These are phyloP conservation scores for Penicillium italicum DNA, from an alignment of 2,329 filamentous ascomycete genomes.

Conservation along the genomic window DNA sequence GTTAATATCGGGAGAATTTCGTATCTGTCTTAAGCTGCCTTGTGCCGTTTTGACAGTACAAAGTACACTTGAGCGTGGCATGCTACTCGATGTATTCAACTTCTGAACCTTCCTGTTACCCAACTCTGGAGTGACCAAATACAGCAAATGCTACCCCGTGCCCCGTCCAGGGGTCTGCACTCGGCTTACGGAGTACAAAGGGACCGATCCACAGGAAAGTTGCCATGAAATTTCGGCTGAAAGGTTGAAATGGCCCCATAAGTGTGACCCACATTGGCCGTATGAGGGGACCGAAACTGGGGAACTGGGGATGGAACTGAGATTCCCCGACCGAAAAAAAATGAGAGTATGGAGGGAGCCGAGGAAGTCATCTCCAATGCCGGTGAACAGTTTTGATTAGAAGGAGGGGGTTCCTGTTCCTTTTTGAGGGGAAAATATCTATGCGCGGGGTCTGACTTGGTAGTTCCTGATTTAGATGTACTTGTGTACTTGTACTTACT, in stretches of 20 bases:
- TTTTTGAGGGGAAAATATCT: neutral
- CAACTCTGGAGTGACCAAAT: neutral
- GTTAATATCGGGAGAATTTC: neutral
- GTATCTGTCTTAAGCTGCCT: neutral
- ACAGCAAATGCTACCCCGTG: neutral
- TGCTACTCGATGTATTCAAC: neutral
- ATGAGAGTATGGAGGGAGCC: neutral
- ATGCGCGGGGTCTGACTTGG: neutral
- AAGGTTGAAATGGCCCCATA: neutral
- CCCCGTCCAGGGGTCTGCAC: neutral
- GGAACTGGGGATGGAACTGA: neutral
- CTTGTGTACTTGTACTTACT: neutral
- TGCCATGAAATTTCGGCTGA: neutral
- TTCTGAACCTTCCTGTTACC: neutral
- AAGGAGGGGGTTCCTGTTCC: neutral
- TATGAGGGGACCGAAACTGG: neutral
- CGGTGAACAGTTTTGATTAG: constrained; percentile 1
- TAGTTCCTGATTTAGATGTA: neutral
- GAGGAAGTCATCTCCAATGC: neutral
- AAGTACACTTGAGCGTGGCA: neutral
- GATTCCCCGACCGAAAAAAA: neutral
- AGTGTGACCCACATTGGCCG: neutral
- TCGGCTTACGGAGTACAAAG: neutral
- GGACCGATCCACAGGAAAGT: neutral
- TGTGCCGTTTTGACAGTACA: no score